phyloP scores from a whole-genome alignment of 2,329 filamentous ascomycete species.

The Microsporum audouinii region DNA sequence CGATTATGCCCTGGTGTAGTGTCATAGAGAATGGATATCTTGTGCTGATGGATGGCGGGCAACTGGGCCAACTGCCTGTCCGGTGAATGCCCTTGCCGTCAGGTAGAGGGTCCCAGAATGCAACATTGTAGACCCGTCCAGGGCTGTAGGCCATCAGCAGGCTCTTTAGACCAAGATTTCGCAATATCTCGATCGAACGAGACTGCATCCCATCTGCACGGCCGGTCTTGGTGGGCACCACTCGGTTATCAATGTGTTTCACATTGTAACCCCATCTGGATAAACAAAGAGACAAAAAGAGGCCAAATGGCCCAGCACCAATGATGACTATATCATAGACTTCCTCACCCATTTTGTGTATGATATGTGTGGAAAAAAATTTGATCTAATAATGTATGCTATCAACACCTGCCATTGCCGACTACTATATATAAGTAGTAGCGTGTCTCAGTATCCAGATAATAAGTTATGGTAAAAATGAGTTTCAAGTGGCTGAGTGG shows the following conservation, averaged over 20 bases:
- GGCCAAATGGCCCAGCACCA: conserved; percentile 77
- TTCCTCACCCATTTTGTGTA: conserved; percentile 23
- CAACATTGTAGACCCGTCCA: conserved; percentile 67
- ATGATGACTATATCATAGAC: conserved; percentile 66
- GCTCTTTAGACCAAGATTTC: conserved; percentile 32
- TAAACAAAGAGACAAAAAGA: conserved; percentile 77
- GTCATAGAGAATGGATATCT: conserved; percentile 58
- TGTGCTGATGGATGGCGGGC: conserved; percentile 66
- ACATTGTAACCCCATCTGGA: conserved; percentile 90
- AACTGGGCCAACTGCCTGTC: conserved; percentile 69
- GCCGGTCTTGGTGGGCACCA: conserved; percentile 30
- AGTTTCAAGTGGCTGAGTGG: too few species aligned
- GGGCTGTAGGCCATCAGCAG: conserved; percentile 44
- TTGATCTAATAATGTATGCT: not conserved
- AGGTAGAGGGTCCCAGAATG: conserved; percentile 51
- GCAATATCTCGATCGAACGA: conserved; percentile 34
- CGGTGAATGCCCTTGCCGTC: conserved; percentile 45
- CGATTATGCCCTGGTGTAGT: conserved; percentile 60
- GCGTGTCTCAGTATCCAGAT: too few species aligned
- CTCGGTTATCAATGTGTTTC: conserved; percentile 56
- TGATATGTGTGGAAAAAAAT: too few species aligned
- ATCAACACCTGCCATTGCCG: not conserved
- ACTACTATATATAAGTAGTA: too few species aligned
- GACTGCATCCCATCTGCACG: conserved; percentile 37
- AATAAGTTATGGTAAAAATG: too few species aligned